Evolutionary conservation across 2,329 filamentous ascomycete species (phyloP).

Genomic region (Fusarium xylarioides): DNA sequence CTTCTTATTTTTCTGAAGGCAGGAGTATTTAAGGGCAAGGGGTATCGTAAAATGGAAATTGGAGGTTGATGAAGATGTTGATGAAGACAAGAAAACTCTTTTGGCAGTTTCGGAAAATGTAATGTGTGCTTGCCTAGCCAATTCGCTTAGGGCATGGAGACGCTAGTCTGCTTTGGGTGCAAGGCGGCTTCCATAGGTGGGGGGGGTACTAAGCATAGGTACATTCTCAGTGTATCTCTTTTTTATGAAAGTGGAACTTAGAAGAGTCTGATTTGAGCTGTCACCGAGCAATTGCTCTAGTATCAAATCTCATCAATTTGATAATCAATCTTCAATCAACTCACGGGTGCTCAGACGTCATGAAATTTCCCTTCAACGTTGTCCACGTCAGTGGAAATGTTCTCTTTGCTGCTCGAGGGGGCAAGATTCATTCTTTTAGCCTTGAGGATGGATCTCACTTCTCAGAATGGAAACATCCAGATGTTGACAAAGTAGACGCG

Average conservation of each 20-base stretch:
- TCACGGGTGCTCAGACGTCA: constrained; percentile 33
- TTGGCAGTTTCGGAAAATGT: constrained; percentile 36
- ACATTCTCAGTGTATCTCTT: constrained; percentile 48
- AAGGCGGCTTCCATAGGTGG: constrained; percentile 3
- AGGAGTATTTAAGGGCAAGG: constrained; percentile 96
- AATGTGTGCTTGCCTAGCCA: constrained; percentile 43
- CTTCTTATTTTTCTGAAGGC: constrained; percentile 89
- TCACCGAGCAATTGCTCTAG: constrained; percentile 10
- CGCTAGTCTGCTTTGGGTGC: constrained; percentile 41
- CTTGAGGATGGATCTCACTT: constrained; percentile 66
- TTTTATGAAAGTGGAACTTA: constrained; percentile 39
- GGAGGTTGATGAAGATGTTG: constrained; percentile 38
- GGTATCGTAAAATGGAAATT: constrained; percentile 40
- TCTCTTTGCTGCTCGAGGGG: constrained; percentile 78
- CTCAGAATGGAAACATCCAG: constrained; percentile 68
- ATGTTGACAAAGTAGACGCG: constrained; percentile 48
- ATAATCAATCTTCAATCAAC: neutral
- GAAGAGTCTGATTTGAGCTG: constrained; percentile 31
- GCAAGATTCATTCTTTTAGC: constrained; percentile 74
- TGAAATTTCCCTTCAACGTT: constrained; percentile 72
- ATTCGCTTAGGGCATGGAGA: constrained; percentile 50
- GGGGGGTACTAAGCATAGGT: constrained; percentile 17
- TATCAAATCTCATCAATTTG: neutral
- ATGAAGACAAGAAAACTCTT: constrained; percentile 3
- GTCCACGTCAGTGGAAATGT: constrained; percentile 64